phyloP scores from a whole-genome alignment of 805 yeast genomes.

The Phaffomyces antillensis region DNA sequence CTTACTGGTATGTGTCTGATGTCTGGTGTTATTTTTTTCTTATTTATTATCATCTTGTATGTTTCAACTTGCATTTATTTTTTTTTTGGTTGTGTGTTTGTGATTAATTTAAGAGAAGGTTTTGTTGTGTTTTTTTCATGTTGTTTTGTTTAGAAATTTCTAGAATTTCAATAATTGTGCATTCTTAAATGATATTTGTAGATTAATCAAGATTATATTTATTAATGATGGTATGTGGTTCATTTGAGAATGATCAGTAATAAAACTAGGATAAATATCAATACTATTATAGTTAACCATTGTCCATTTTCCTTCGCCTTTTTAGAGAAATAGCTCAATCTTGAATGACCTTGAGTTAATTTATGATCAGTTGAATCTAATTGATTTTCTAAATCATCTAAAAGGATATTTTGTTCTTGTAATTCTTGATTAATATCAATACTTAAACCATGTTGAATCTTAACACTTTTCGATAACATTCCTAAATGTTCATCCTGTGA shows the following conservation, averaged over 20 bases:
- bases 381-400: slow-evolving; percentile 44
- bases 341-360: slow-evolving; percentile 33
- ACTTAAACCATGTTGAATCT: slow-evolving; percentile 38
- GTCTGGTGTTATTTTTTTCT: no score
- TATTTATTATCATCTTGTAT: no score
- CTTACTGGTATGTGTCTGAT: no score
- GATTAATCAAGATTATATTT: no score
- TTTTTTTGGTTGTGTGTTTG: background rate
- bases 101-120: background rate
- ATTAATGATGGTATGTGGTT: no score
- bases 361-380: slow-evolving; percentile 36
- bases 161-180: no score
- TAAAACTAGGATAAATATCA: slow-evolving; percentile 37
- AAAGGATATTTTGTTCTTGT: slow-evolving; percentile 38
- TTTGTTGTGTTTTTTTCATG: no score
- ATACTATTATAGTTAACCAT: slow-evolving; percentile 39
- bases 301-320: slow-evolving; percentile 41
- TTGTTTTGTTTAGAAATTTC: no score
- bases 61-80: background rate
- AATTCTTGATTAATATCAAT: slow-evolving; percentile 41
- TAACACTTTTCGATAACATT: slow-evolving; percentile 34
- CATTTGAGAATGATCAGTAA: slow-evolving; percentile 34
- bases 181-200: no score
- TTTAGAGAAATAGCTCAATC: slow-evolving; percentile 32
- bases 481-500: slow-evolving; percentile 40